Base-by-base conservation (phyloP, 257 asterid genomes). In the Phtheirospermum japonicum region DNA sequence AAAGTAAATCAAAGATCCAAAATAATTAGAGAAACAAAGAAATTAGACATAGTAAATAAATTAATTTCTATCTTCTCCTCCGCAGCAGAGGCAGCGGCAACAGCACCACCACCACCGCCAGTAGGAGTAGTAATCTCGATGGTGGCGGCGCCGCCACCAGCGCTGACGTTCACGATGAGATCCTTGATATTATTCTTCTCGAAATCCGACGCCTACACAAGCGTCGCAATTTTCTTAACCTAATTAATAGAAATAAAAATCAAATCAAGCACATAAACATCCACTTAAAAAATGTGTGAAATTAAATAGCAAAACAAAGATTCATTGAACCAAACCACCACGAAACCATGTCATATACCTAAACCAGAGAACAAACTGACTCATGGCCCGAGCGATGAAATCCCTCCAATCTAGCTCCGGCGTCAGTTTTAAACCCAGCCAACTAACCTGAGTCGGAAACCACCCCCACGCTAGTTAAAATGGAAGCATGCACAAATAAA, bases 101-200 rank as follows among this genome's bases (percentile, higher is more conserved):
- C 77, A 7, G 73, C 87, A 57, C 64, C 84, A 10, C 74, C 71
- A 16, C 75, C 78, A 26, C 73, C 84, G 4, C 73, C 77, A 30
- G 74, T 18, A 34, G 89, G 71, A 46, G 81, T 79, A 59, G 95
- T 53, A 18, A 72, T 79, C 1, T 79, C 76, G 49, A 68, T 83
- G 14, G 80, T 82, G 17, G 74, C 86, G 3, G 72, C 86, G 5
- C 88, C 95, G 14, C 92, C 92, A 5, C 95, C 95, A 18, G 90
- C 73, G 37, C 88, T 93, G 40, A 82, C 79, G 55, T 82, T 84
- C 70, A 76, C 63, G 56, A 87, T 57, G 11, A 87, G 88, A 64
- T 87, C 90, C 57, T 70, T 84, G 7, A 87, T 34, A 32, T 80
- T 87, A 64, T 63, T 82, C 81, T 84, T 87, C 80, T 87, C 90